Base-by-base conservation (phyloP, 2,329 filamentous ascomycete species). In the Aspergillus aculeatinus region DNA sequence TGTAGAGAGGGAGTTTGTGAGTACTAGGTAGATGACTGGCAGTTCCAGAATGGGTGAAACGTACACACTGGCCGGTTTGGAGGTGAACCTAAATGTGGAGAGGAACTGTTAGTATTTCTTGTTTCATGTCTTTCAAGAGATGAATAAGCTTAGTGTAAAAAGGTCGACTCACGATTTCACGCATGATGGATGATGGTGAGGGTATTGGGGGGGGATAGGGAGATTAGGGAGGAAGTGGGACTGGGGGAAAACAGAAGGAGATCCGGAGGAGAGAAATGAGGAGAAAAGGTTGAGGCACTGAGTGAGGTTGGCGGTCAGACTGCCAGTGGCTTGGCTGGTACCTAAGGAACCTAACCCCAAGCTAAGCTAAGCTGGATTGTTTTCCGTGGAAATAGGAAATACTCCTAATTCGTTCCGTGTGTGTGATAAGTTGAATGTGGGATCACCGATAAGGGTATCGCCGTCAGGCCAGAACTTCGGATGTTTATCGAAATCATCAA, bases 11-110 rank as follows among this genome's bases (percentile, higher is more conserved):
- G 66, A 49, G 60, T 52, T 55, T 50, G 55, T 53, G 44, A 49
- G 31, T 29, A 29, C 27, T 29, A 10, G 27, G 27, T 19, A 25
- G 39, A 48, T n/a, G 33, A 14, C 33, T 39, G 52, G 39, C 14
- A 7, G 39, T 44, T 9, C 39, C 63, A 31, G 39, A 35, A 60
- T 49, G 54, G 55, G 53, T 47, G 42, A 65, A 52, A 86, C 88
- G 83, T 88, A 97, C 94, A 86, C 95, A 98, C 89, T 99, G 95
- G 82, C 95, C 95, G 87, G 95, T 99, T 86, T 99, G 95, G 75
- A 99, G 92, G 84, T 99, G 95, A 83, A 98, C 94, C 94, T 98
- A 21, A 19, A 35, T 14, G 44, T 55, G 47, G 52, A 10, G 80
- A 75, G 77, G 85, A 67, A 47, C 57, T 14, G 44, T 48, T 49